phyloP scores from a whole-genome alignment of 192 early-diverging fungal genomes.

The Gonapodya prolifera region DNA sequence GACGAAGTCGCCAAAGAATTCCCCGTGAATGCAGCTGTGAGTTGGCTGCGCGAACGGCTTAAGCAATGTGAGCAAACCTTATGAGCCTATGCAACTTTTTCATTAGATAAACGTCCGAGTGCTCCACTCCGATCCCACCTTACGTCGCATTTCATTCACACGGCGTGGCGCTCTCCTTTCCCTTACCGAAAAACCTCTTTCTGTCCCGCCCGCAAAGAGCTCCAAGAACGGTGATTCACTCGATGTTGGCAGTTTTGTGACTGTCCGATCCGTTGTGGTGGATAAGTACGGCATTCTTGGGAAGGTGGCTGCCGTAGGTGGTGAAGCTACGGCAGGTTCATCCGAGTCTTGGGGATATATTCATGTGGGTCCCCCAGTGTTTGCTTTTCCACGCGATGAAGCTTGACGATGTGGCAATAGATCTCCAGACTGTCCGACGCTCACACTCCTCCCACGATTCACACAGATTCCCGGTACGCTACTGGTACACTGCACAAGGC shows the following conservation, averaged over 20 bases:
- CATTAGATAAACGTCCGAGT: neutral
- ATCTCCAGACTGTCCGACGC: constrained; percentile 62
- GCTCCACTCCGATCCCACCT: neutral
- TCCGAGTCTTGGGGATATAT: constrained; percentile 31
- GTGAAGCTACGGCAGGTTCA: neutral
- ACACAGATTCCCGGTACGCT: constrained; percentile 19
- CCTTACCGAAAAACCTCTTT: neutral
- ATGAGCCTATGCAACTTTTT: neutral
- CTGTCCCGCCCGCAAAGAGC: neutral
- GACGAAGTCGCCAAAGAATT: neutral
- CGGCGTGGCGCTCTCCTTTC: neutral
- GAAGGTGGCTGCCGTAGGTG: neutral
- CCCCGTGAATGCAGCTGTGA: neutral
- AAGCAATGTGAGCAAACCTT: too few relatives aligned
- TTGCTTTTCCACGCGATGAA: neutral
- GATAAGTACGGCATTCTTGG: neutral
- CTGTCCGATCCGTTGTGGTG: neutral
- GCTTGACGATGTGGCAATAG: constrained; percentile 7
- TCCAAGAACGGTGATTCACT: neutral
- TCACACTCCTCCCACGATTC: constrained; percentile 7
- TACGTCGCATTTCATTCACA: neutral
- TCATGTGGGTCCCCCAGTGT: constrained; percentile 27
- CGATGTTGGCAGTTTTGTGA: neutral
- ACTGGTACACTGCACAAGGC: constrained; percentile 59
- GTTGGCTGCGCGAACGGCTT: too few relatives aligned